Conservation (phyloP, 768 basidiomycete species). For the Tulasnella sp. region DNA sequence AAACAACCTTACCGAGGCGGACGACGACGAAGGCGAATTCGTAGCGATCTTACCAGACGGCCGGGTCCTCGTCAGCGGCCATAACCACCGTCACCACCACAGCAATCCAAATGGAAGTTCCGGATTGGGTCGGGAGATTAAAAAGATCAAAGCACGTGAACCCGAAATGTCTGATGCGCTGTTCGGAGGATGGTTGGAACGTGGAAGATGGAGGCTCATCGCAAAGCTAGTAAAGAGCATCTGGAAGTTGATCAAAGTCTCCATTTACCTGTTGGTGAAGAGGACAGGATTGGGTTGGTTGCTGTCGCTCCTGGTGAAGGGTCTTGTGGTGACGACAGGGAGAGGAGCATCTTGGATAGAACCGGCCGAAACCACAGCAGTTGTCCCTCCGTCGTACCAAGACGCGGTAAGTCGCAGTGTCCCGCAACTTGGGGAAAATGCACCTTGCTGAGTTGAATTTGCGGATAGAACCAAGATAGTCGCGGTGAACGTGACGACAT, state of each 20-base stretch:
- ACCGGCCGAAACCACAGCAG: background rate
- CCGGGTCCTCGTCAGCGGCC: background rate
- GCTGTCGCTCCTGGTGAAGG: background rate
- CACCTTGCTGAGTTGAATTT: background rate
- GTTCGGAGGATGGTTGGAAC: slow-evolving; percentile 5
- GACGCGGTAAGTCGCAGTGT: background rate
- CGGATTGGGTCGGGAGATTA: slow-evolving; percentile 12
- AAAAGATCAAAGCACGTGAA: background rate
- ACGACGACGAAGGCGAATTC: background rate
- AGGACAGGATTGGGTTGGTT: background rate
- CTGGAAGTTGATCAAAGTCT: background rate
- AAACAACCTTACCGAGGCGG: background rate
- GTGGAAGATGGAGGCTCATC: background rate
- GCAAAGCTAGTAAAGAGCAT: background rate
- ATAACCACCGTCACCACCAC: background rate
- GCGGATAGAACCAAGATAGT: background rate
- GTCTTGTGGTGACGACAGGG: background rate
- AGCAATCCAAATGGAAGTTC: background rate
- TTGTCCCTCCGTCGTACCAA: background rate
- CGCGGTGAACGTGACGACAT: background rate
- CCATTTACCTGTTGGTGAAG: background rate
- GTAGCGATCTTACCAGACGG: background rate
- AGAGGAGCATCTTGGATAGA: background rate
- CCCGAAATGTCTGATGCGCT: slow-evolving; percentile 6
- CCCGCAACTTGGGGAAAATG: background rate